Conservation (phyloP, 345 rosid genomes). For the Acer yangbiense region DNA sequence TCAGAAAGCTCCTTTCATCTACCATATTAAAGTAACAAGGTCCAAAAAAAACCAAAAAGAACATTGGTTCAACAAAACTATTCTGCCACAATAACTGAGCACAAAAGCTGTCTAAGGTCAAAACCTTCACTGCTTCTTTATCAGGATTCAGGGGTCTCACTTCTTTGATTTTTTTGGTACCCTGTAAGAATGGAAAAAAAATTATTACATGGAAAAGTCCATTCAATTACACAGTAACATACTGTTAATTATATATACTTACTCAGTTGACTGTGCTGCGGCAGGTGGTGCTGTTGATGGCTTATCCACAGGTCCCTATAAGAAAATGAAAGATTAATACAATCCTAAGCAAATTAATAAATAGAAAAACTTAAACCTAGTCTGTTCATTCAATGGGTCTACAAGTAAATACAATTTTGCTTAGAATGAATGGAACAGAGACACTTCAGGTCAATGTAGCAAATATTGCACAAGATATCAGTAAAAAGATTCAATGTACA, state of each 20-base stretch:
- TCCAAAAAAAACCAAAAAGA: conserved; percentile 22
- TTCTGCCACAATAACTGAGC: conserved; percentile 22
- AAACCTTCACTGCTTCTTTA: conserved; percentile 11
- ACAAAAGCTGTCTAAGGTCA: conserved; percentile 9
- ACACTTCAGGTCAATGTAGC: neutral
- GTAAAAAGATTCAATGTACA: neutral
- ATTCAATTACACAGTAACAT: neutral
- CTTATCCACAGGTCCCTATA: conserved; percentile 60
- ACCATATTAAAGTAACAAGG: conserved; percentile 19
- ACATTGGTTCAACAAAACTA: conserved; percentile 25
- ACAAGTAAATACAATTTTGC: neutral
- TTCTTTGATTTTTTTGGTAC: conserved; percentile 57
- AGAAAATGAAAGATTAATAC: neutral
- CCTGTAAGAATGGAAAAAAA: conserved; percentile 31
- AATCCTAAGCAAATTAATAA: neutral
- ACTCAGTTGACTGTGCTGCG: conserved; percentile 43
- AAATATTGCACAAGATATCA: neutral
- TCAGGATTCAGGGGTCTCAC: conserved; percentile 23
- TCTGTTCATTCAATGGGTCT: neutral
- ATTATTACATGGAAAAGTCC: neutral
- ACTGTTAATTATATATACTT: conserved; percentile 7
- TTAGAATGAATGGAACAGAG: neutral
- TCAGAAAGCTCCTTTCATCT: conserved; percentile 17
- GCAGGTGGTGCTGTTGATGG: conserved; percentile 39
- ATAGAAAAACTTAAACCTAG: neutral